Evolutionary conservation across 2,329 filamentous ascomycete species (phyloP).

Genomic region (Phyllachora maydis): DNA sequence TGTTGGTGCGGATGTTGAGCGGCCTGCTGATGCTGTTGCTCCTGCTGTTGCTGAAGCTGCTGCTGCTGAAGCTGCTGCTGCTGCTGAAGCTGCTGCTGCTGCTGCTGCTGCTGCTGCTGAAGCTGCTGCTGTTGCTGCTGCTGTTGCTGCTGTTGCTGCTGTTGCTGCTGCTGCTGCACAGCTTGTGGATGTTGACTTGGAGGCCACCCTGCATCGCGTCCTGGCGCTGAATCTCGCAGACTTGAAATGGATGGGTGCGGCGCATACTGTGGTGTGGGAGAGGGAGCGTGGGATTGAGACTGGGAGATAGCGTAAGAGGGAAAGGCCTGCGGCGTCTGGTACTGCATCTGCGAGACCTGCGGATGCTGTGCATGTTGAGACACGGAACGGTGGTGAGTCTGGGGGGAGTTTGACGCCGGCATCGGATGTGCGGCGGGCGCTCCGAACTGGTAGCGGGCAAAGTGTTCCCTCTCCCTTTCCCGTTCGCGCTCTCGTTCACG

Average conservation of each 20-base stretch:
- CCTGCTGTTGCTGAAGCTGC: too few species aligned
- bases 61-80: too few species aligned
- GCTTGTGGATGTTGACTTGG: conserved; percentile 8
- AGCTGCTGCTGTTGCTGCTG: conserved; percentile 3
- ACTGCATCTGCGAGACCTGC: conserved; percentile 8
- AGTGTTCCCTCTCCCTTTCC: conserved; percentile 25
- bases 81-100: too few species aligned
- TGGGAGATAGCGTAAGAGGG: conserved; percentile 21
- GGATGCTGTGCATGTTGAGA: conserved; percentile 5
- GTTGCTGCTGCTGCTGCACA: conserved; percentile 5
- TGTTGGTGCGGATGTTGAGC: too few species aligned
- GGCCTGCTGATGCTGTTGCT: too few species aligned
- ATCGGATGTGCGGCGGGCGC: conserved; percentile 11
- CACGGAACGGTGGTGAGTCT: conserved; percentile 7
- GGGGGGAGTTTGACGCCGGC: conserved; percentile 11
- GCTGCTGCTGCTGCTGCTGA: conserved; percentile 4
- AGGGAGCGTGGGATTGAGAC: conserved; percentile 20
- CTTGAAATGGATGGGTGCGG: conserved; percentile 22
- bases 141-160: conserved; percentile 3
- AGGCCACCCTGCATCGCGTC: conserved; percentile 15
- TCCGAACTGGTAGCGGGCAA: conserved; percentile 13
- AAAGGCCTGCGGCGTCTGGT: conserved; percentile 18
- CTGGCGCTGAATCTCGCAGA: conserved; percentile 18
- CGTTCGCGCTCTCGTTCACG: too few species aligned
- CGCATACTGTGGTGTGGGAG: conserved; percentile 33